Base-by-base conservation (phyloP, 2,329 filamentous ascomycete species). In the Geosmithia morbida region DNA sequence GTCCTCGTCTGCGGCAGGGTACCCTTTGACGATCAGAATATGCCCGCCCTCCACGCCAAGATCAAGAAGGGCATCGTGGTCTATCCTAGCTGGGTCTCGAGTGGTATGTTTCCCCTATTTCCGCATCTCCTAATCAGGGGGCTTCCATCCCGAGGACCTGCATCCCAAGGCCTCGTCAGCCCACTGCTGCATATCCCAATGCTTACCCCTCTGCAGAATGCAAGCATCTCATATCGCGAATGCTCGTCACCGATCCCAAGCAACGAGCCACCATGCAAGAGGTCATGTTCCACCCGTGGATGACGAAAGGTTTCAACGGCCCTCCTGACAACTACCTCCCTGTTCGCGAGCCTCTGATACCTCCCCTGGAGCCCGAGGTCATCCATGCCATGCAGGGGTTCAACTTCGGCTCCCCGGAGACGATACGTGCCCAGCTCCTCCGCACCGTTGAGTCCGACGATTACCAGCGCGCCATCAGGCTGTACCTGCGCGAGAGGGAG, bases 21-120 rank as follows among this genome's bases (percentile, higher is more conserved):
- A 3, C 92, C 92, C 0, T 98, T 98, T 59, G 92, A 98, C 61
- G 92, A 98, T 60, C 92, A 98, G 67, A 96, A 89, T 68, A 98
- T 98, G 88, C 92, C 90, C 37, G 89, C 94, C 52, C 71, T 98
- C 45, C 92, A 98, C 66, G 89, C 90, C 49, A 98, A 98, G 69
- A 98, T 98, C 66, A 98, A 98, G 70, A 94, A 94, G 61, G 92
- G 92, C 37, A 68, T 86, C 46, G 92, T 97, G 17, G 92, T 98
- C 61, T 98, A 97, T 63, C 92, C 92, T 2, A 86, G 82, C 50
- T 97, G 92, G 81, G 71, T 98, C 40, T 90, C 87, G 49, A 79
- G 80, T 57, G 90, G 90, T 94, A 74, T 62, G 82, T 42, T 46
- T 5, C 19, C 41, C 41, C 10, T n/a, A n/a, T n/a, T n/a, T n/a